Percentiles rank a stretch among this genome's conserved stretches.
Evolutionary conservation across 2,329 filamentous ascomycete species (phyloP).

Genomic region (Botrytis pseudocinerea): DNA sequence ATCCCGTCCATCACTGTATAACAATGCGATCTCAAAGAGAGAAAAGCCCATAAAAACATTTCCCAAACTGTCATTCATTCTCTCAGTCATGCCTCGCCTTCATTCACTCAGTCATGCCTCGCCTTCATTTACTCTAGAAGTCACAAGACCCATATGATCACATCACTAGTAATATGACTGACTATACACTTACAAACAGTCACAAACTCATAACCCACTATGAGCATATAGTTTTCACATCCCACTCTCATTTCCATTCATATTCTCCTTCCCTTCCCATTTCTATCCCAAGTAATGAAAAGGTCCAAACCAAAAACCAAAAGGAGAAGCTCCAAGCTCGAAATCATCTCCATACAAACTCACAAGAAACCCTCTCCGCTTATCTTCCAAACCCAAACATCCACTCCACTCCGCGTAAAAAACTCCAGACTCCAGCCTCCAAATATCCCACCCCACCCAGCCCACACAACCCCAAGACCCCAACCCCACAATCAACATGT

Average conservation of each 20-base stretch:
- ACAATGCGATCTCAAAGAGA: neutral
- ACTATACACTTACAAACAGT: neutral
- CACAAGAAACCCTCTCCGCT: neutral
- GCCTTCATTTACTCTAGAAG: neutral
- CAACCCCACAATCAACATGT: neutral
- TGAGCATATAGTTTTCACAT: neutral
- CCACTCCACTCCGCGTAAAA: neutral
- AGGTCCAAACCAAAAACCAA: too few species aligned
- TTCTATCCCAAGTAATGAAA: rapidly evolving
- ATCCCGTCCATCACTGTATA: neutral
- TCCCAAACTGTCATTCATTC: neutral
- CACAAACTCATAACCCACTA: neutral
- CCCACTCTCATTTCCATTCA: neutral
- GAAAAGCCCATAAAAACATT: neutral
- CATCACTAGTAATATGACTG: neutral
- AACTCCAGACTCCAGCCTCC: neutral
- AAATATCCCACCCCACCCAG: too few species aligned
- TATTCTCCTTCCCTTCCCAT: neutral
- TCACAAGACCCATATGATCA: neutral
- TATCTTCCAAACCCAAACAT: neutral
- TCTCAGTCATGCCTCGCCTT: neutral
- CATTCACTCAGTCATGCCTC: neutral
- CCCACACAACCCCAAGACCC: too few species aligned
- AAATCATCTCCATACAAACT: too few species aligned
- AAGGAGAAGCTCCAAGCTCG: rapidly evolving